Evolutionary conservation across 208 protist species (phyloP).

Genomic region (Tritrichomonas foetus): DNA sequence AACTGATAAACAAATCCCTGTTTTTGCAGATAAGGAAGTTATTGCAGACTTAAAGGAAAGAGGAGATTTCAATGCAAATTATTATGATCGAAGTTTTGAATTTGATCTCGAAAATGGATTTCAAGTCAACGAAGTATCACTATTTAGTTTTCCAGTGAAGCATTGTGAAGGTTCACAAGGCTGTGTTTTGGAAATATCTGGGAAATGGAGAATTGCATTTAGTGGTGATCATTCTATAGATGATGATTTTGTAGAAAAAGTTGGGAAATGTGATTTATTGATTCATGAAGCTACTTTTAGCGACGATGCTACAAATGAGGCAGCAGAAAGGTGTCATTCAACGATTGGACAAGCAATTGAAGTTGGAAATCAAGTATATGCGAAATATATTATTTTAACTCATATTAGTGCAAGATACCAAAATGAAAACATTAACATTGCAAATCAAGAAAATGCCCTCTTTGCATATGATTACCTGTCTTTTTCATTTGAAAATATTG

Average conservation of each 20-base stretch:
- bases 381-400: background rate
- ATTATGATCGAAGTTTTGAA: background rate
- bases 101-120: background rate
- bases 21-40: background rate
- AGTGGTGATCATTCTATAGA: background rate
- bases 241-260: background rate
- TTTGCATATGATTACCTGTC: background rate
- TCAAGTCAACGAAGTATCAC: background rate
- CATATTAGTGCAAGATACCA: background rate
- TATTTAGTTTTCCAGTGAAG: background rate
- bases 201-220: background rate
- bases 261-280: background rate
- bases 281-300: background rate
- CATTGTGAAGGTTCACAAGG: background rate
- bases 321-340: background rate
- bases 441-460: background rate
- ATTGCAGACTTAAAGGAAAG: background rate
- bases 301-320: background rate
- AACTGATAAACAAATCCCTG: background rate
- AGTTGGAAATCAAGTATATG: background rate
- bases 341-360: background rate
- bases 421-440: background rate
- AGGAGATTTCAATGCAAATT: background rate
- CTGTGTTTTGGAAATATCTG: background rate
- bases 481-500: background rate